Conservation (phyloP, 192 early-diverging fungal genomes). For the Backusella psychrophila region DNA sequence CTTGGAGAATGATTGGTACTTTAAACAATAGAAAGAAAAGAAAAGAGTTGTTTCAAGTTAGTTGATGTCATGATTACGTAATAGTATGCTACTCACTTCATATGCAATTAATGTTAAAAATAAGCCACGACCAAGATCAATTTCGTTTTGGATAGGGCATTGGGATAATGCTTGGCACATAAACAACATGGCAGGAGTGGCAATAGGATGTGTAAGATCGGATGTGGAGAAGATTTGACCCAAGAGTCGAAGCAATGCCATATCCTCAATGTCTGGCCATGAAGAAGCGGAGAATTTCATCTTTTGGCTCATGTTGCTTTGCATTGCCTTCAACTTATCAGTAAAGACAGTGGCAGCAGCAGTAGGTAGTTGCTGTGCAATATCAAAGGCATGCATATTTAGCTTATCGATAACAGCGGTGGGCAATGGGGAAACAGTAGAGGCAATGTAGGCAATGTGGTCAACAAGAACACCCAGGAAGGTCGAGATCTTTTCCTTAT, state of each 20-base stretch:
- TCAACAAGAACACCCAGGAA: slow-evolving; percentile 70
- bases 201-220: slow-evolving; percentile 83
- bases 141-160: slow-evolving; percentile 50
- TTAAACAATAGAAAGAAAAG: neutral
- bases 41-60: neutral
- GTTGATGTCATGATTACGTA: too few species aligned
- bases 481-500: slow-evolving; percentile 67
- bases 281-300: slow-evolving; percentile 20
- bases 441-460: slow-evolving; percentile 62
- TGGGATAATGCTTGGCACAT: slow-evolving; percentile 77
- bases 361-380: slow-evolving; percentile 59
- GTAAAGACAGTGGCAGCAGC: slow-evolving; percentile 55
- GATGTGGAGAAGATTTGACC: slow-evolving; percentile 88
- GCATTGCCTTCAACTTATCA: slow-evolving; percentile 51
- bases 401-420: slow-evolving; percentile 53
- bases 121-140: slow-evolving; percentile 71
- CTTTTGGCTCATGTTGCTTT: slow-evolving; percentile 36
- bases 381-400: slow-evolving; percentile 58
- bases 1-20: slow-evolving; percentile 68
- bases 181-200: slow-evolving; percentile 82
- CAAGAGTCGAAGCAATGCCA: slow-evolving; percentile 68
- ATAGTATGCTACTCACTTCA: slow-evolving; percentile 45
- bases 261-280: slow-evolving; percentile 54
- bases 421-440: slow-evolving; percentile 55
- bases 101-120: slow-evolving; percentile 70